These are phyloP conservation scores for Saxophila tyrrhenica DNA, from an alignment of 495 filamentous ascomycete genomes.

Conservation along the genomic window DNA sequence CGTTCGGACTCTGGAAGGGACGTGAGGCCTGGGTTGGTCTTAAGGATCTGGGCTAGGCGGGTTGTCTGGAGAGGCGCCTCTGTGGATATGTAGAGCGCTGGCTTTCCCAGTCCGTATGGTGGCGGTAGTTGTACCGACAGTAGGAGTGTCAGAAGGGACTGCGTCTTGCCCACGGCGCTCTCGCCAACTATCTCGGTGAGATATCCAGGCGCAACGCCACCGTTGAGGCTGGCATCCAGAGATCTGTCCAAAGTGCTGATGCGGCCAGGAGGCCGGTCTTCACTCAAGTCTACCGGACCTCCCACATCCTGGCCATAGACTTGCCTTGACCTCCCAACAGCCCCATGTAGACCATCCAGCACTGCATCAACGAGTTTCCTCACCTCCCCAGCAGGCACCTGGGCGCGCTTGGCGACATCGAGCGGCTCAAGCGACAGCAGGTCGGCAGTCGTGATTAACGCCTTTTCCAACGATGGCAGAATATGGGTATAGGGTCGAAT, in stretches of 20 bases:
- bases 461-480: constrained; percentile 66
- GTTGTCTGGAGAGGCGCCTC: constrained; percentile 72
- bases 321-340: constrained; percentile 33
- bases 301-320: constrained; percentile 6
- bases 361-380: constrained; percentile 56
- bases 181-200: constrained; percentile 89
- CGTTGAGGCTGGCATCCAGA: constrained; percentile 65
- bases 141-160: constrained; percentile 75
- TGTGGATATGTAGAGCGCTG: constrained; percentile 88
- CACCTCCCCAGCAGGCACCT: constrained; percentile 68
- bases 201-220: constrained; percentile 74
- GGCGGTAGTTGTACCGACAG: constrained; percentile 69
- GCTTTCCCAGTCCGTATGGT: constrained; percentile 54
- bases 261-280: constrained; percentile 1
- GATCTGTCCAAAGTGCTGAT: constrained; percentile 72
- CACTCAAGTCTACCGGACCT: neutral
- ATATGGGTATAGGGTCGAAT: constrained; percentile 58
- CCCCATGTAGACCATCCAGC: constrained; percentile 51
- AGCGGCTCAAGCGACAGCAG: constrained; percentile 72
- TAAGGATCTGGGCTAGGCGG: constrained; percentile 66
- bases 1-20: constrained; percentile 34
- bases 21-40: constrained; percentile 49
- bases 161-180: constrained; percentile 92
- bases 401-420: constrained; percentile 77
- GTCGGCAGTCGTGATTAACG: constrained; percentile 65